A percentile compares a stretch with the other conserved stretches of the same genome.
Evolutionary conservation across 306 rosid genomes (phyloP).

Genomic region (Begonia masoniana): DNA sequence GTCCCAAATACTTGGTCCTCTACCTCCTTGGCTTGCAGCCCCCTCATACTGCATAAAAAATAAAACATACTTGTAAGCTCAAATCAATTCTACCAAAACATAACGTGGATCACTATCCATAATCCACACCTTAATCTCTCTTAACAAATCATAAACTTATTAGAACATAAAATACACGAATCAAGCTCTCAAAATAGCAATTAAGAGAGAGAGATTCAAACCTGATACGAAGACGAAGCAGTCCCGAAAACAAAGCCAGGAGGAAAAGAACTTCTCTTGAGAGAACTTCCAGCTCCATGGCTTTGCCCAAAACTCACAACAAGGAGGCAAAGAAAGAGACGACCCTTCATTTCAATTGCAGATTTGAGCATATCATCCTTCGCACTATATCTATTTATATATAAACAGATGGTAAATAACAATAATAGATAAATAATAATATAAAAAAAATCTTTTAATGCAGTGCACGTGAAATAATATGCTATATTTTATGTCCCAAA

Average conservation of each 20-base stretch:
- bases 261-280: slow-evolving; percentile 30
- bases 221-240: slow-evolving; percentile 33
- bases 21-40: slow-evolving; percentile 37
- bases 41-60: slow-evolving; percentile 38
- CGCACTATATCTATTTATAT: too few species aligned
- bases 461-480: too few species aligned
- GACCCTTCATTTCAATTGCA: too few species aligned
- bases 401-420: too few species aligned
- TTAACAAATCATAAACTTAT: too few species aligned
- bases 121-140: neutral
- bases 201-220: neutral
- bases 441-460: too few species aligned
- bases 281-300: slow-evolving; percentile 4
- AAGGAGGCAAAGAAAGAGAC: neutral
- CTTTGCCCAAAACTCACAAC: neutral
- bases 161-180: too few species aligned
- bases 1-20: slow-evolving; percentile 50
- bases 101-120: neutral
- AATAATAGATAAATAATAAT: too few species aligned
- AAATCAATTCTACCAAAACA: neutral
- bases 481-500: too few species aligned
- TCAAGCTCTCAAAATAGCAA: too few species aligned
- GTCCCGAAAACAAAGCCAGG: slow-evolving; percentile 31
- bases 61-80: neutral
- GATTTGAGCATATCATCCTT: too few species aligned